These are phyloP conservation scores for Zychaea mexicana DNA, from an alignment of 371 early-diverging fungal genomes.

Conservation along the genomic window DNA sequence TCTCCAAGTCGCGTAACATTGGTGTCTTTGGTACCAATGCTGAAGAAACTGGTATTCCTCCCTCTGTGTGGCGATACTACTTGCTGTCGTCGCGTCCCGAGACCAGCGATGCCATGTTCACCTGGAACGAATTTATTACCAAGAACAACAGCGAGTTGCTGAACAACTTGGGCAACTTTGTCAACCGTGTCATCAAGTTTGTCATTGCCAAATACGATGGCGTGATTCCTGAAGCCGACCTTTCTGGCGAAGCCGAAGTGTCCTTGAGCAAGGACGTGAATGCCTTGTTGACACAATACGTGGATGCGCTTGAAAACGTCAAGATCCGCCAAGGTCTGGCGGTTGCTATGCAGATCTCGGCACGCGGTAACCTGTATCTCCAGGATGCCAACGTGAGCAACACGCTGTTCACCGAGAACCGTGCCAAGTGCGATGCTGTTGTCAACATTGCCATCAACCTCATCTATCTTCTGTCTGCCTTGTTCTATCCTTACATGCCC, in stretches of 20 bases:
- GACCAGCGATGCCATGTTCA: slow-evolving; percentile 93
- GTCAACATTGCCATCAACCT: slow-evolving; percentile 85
- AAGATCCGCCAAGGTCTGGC: slow-evolving; percentile 88
- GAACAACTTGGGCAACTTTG: slow-evolving; percentile 98
- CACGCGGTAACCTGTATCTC: slow-evolving; percentile 94
- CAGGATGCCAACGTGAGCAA: slow-evolving; percentile 94
- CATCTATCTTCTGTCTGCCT: slow-evolving; percentile 84
- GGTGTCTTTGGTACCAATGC: slow-evolving; percentile 99
- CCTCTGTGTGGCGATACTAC: slow-evolving; percentile 99
- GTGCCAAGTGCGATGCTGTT: slow-evolving; percentile 85
- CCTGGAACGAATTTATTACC: slow-evolving; percentile 93
- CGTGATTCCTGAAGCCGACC: slow-evolving; percentile 67
- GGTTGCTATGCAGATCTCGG: slow-evolving; percentile 92
- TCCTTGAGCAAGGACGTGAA: slow-evolving; percentile 85
- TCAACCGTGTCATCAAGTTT: slow-evolving; percentile 98
- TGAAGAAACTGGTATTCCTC: slow-evolving; percentile 88
- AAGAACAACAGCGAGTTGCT: slow-evolving; percentile 97
- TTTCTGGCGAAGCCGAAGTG: slow-evolving; percentile 52
- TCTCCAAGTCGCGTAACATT: slow-evolving; percentile 96
- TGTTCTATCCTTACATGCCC: slow-evolving; percentile 97
- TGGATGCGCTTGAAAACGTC: slow-evolving; percentile 80
- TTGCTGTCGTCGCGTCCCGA: slow-evolving; percentile 98
- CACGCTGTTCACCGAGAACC: slow-evolving; percentile 75
- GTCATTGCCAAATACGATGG: slow-evolving; percentile 84
- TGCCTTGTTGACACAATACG: slow-evolving; percentile 74